Percentiles rank a stretch among this genome's conserved stretches.
Conservation (phyloP, 768 basidiomycete genomes). For the Chalciporus chontae region DNA sequence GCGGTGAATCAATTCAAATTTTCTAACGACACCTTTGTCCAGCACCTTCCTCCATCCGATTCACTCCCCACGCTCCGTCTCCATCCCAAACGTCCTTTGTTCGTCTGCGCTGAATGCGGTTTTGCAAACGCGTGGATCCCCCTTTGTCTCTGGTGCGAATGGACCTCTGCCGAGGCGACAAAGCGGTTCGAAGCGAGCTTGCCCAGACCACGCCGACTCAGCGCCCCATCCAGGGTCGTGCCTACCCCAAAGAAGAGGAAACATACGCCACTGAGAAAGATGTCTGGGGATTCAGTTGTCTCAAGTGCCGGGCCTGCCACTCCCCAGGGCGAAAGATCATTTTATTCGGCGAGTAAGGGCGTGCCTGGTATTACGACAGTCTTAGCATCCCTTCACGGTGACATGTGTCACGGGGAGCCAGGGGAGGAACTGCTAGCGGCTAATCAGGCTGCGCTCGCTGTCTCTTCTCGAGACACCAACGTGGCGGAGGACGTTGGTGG, state of each 20-base stretch:
- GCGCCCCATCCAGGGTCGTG: conserved; percentile 22
- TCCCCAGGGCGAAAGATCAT: conserved; percentile 18
- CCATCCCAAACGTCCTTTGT: conserved; percentile 39
- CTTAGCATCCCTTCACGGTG: conserved; percentile 18
- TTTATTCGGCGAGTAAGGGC: conserved; percentile 1
- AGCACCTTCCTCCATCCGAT: conserved; percentile 44
- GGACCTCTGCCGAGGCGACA: conserved; percentile 41
- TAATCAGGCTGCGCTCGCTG: conserved; percentile 6
- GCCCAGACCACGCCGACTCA: conserved; percentile 34
- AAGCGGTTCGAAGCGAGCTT: conserved; percentile 37
- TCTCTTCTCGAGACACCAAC: conserved; percentile 7
- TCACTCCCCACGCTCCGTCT: conserved; percentile 46
- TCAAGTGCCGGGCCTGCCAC: conserved; percentile 22
- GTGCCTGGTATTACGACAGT: conserved; percentile 31
- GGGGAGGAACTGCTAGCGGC: conserved; percentile 4
- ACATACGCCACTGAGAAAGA: conserved; percentile 10
- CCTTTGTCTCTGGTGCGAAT: conserved; percentile 50
- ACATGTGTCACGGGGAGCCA: conserved; percentile 15
- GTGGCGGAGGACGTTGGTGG: conserved; percentile 13
- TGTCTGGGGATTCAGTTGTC: conserved; percentile 19
- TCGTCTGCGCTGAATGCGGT: conserved; percentile 45
- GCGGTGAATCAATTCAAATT: too few species aligned
- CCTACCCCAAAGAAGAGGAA: conserved; percentile 11
- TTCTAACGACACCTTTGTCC: neutral
- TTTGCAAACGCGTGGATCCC: conserved; percentile 47